phyloP scores from a whole-genome alignment of 2,329 filamentous ascomycete genomes.

The Daldinia eschscholtzii region DNA sequence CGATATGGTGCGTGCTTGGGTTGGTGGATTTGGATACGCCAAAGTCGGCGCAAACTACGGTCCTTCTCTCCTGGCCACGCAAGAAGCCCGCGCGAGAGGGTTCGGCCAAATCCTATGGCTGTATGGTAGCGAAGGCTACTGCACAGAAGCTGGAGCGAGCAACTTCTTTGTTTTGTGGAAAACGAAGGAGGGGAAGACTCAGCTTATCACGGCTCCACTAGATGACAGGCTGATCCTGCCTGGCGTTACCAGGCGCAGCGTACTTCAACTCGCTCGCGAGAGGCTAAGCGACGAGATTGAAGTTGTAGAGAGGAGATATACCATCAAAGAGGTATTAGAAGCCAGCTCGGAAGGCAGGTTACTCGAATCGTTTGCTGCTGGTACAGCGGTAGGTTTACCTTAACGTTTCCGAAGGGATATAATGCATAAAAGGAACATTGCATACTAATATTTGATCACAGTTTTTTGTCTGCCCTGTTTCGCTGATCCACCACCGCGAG shows the following conservation, averaged over 20 bases:
- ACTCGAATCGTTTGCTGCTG: constrained; percentile 86
- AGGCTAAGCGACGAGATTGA: constrained; percentile 72
- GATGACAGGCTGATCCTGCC: constrained; percentile 87
- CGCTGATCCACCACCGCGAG: constrained; percentile 75
- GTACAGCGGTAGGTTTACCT: constrained; percentile 78
- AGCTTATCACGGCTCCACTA: constrained; percentile 87
- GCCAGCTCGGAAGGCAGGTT: constrained; percentile 81
- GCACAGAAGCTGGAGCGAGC: constrained; percentile 91
- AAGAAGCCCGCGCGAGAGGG: constrained; percentile 77
- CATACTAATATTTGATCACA: constrained; percentile 50
- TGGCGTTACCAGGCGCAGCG: constrained; percentile 86
- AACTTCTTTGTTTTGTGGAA: constrained; percentile 93
- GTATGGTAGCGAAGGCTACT: constrained; percentile 80
- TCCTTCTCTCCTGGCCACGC: constrained; percentile 81
- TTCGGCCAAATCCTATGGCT: constrained; percentile 96
- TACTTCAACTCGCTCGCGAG: constrained; percentile 78
- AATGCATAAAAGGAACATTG: neutral
- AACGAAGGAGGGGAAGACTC: constrained; percentile 70
- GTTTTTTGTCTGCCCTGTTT: constrained; percentile 79
- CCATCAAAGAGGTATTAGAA: constrained; percentile 80
- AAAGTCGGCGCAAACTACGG: constrained; percentile 97
- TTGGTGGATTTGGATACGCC: constrained; percentile 90
- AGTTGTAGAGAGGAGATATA: constrained; percentile 85
- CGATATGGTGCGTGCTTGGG: constrained; percentile 91
- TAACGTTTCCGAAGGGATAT: neutral